Conservation (phyloP, 176 grass and related monocot species). For the Puya raimondii region DNA sequence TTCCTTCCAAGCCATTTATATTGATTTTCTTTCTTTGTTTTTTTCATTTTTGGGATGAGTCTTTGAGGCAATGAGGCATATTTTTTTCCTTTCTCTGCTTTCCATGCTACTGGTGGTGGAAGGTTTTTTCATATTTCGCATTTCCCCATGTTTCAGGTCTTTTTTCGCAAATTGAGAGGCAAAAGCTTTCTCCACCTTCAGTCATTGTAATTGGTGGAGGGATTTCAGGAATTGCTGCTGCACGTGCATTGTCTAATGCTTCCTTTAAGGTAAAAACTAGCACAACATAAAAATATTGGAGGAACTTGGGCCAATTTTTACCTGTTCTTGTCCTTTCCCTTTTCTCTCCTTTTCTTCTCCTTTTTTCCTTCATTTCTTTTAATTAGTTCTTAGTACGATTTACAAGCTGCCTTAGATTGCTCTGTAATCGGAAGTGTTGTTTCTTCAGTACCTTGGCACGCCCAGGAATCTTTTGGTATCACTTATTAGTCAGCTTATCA, state of each 20-base stretch:
- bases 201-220: constrained; percentile 94
- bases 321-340: too few species aligned
- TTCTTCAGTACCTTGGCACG: too few species aligned
- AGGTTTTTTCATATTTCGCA: background rate
- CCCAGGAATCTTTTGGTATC: background rate
- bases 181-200: constrained; percentile 57
- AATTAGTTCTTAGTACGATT: background rate
- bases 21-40: too few species aligned
- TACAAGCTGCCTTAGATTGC: too few species aligned
- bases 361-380: background rate
- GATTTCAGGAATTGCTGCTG: constrained; percentile 91
- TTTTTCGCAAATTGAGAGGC: constrained; percentile 63
- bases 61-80: too few species aligned
- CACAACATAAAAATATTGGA: background rate
- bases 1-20: too few species aligned
- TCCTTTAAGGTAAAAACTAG: constrained; percentile 55
- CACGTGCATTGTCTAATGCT: constrained; percentile 69
- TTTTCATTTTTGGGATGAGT: too few species aligned
- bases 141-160: constrained; percentile 36
- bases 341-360: too few species aligned
- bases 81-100: background rate
- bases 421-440: too few species aligned
- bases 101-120: background rate
- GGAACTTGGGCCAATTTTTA: background rate
- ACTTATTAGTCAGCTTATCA: background rate